Evolutionary conservation across 164 flowering plant species (phyloP).

Genomic region (Vitis rotundifolia): DNA sequence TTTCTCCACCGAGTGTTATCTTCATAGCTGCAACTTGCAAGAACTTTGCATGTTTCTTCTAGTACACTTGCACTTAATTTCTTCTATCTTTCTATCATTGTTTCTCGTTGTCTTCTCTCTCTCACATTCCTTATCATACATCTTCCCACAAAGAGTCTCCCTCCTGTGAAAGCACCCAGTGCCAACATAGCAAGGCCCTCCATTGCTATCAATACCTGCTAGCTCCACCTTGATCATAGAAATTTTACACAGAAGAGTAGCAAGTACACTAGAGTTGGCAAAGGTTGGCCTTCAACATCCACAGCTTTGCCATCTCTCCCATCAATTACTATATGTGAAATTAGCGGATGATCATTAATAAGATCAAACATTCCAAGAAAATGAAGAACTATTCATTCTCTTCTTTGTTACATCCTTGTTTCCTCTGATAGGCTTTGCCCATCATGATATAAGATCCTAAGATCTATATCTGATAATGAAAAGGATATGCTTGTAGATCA

Average conservation of each 20-base stretch:
- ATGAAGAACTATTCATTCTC: no score
- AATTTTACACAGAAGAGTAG: background rate
- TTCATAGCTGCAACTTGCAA: conserved; percentile 36
- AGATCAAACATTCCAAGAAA: no score
- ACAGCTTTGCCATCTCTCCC: conserved; percentile 23
- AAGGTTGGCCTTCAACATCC: conserved; percentile 20
- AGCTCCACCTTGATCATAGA: conserved; percentile 22
- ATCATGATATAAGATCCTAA: no score
- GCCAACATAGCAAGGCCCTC: conserved; percentile 36
- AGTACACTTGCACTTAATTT: conserved; percentile 9
- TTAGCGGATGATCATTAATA: background rate
- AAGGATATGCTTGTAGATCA: no score
- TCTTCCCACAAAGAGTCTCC: conserved; percentile 28
- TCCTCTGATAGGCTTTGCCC: no score
- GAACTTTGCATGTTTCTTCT: conserved; percentile 26
- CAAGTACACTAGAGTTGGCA: conserved; percentile 26
- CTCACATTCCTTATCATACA: conserved; percentile 13
- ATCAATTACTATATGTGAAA: conserved; percentile 23
- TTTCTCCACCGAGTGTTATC: conserved; percentile 40
- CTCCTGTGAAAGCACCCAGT: conserved; percentile 47
- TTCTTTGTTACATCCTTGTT: no score
- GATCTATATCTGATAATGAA: no score
- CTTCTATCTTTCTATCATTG: conserved; percentile 7
- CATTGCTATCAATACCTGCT: conserved; percentile 29
- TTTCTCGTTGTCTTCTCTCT: conserved; percentile 11